Conservation (phyloP, 768 basidiomycete species). For the Russula earlei region DNA sequence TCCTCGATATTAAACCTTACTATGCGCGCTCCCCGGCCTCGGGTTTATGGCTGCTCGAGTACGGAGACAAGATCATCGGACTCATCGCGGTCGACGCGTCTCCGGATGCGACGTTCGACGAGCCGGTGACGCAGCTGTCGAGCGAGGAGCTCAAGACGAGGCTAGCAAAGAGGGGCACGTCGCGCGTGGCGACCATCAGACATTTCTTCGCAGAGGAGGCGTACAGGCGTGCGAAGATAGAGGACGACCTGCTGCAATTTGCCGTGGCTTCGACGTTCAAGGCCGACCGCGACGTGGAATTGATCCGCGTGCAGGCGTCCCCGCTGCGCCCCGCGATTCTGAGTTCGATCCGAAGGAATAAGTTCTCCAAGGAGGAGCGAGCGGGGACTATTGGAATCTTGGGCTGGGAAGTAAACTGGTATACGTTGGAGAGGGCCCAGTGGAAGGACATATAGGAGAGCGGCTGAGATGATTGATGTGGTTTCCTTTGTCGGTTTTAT, state of each 20-base stretch:
- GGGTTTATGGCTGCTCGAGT: slow-evolving; percentile 64
- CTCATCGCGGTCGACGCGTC: slow-evolving; percentile 64
- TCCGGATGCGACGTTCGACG: slow-evolving; percentile 29
- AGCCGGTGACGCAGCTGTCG: slow-evolving; percentile 21
- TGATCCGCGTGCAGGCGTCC: slow-evolving; percentile 39
- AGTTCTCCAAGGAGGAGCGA: slow-evolving; percentile 40
- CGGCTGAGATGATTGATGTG: too few species aligned
- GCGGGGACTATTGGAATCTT: slow-evolving; percentile 43
- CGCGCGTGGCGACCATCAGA: slow-evolving; percentile 54
- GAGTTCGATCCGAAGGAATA: slow-evolving; percentile 35
- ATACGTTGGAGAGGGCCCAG: slow-evolving; percentile 34
- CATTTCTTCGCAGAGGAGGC: slow-evolving; percentile 67
- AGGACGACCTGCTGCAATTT: slow-evolving; percentile 56
- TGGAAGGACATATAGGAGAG: slow-evolving; percentile 30
- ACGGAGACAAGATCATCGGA: slow-evolving; percentile 48
- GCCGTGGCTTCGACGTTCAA: slow-evolving; percentile 52
- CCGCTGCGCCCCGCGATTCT: slow-evolving; percentile 44
- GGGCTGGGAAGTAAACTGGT: slow-evolving; percentile 43
- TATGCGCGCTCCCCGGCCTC: slow-evolving; percentile 56
- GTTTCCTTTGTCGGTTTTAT: too few species aligned
- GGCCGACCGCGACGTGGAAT: slow-evolving; percentile 32
- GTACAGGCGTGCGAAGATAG: slow-evolving; percentile 47
- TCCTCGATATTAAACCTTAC: slow-evolving; percentile 40
- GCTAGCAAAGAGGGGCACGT: slow-evolving; percentile 28
- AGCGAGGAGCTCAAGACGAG: slow-evolving; percentile 14